Base-by-base conservation (phyloP, 2,329 filamentous ascomycete genomes). In the Biscogniauxia mediterranea region DNA sequence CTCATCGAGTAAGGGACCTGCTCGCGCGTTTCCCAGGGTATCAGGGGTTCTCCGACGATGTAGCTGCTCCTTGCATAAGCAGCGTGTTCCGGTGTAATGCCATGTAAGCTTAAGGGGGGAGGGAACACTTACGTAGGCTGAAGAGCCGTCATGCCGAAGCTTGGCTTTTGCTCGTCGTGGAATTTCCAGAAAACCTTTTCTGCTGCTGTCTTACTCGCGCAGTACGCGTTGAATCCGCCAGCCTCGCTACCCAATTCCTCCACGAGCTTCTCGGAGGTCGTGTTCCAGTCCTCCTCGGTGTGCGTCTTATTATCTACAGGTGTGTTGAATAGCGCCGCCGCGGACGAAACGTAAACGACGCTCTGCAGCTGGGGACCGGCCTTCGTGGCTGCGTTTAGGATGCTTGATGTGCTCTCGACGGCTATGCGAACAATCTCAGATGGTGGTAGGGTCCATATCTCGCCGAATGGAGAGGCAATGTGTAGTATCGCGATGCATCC, bases 241-340 rank as follows among this genome's bases (percentile, higher is more conserved):
- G 70, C 64, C 0, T 71, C 59, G 0, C 51, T 53, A 3, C 66
- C 69, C 13, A 66, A 23, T 2, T 64, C 52, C 6, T 59, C 38
- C 17, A 71, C 52, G 1, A 65, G 63, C 3, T 46, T 9, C 26
- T 70, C 66, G 8, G 70, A 66, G 1, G 56, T 65, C 1, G 62
- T 68, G 61, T 71, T 72, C 71, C 71, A 73, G 52, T 71, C 63
- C 42, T 59, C 62, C 49, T 73, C 71, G 2, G 66, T 65, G 46
- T 70, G 68, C 4, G 61, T 52, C 11, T 65, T 59, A 11, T 64
- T 55, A 19, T 66, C 59, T 1, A 66, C 20, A 0, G 69, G 69
- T 2, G 66, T 57, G 54, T 71, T 60, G 56, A 70, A 66, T 2
- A 72, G n/a, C 1, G 71, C 67, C 3, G 64, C 70, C 5, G 61